Evolutionary conservation across 202 grass and related monocot genomes (phyloP).

Genomic region (Elaeis oleifera): DNA sequence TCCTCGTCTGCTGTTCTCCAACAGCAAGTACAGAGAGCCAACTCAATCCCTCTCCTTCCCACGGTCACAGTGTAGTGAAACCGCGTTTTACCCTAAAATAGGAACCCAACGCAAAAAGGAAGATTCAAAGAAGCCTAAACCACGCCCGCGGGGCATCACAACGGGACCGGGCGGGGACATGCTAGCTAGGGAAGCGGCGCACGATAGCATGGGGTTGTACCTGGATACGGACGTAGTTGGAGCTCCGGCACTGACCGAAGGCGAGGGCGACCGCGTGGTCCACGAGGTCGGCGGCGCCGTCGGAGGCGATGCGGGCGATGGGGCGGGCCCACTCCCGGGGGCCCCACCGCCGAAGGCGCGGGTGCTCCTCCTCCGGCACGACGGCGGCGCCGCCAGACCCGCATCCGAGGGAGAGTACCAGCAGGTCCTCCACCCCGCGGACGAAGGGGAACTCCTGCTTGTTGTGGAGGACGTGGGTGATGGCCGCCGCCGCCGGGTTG

Average conservation of each 20-base stretch:
- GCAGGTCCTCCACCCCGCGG: slow-evolving; percentile 1
- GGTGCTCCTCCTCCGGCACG: background rate
- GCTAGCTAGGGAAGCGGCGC: too few relatives aligned
- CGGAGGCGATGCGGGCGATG: slow-evolving; percentile 1
- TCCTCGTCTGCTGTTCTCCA: too few relatives aligned
- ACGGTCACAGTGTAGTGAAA: too few relatives aligned
- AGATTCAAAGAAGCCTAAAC: too few relatives aligned
- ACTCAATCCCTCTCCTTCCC: too few relatives aligned
- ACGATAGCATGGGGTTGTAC: background rate
- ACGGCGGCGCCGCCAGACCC: background rate
- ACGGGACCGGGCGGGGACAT: too few relatives aligned
- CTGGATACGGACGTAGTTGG: slow-evolving; percentile 8
- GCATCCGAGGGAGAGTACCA: slow-evolving; percentile 6
- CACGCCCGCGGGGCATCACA: too few relatives aligned
- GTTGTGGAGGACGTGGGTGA: slow-evolving; percentile 11
- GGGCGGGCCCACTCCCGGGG: background rate
- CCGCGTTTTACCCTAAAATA: too few relatives aligned
- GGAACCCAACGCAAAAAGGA: too few relatives aligned
- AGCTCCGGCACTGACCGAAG: slow-evolving; percentile 2
- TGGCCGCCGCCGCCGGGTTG: slow-evolving; percentile 5
- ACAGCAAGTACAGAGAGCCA: too few relatives aligned
- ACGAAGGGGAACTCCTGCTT: slow-evolving; percentile 3
- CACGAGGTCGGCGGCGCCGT: background rate
- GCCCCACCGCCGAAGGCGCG: background rate
- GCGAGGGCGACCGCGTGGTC: slow-evolving; percentile 4